A percentile compares a stretch with the other conserved stretches of the same genome.
phyloP scores from a whole-genome alignment of 108 stramenopile species.

The Nitzschia palea region DNA sequence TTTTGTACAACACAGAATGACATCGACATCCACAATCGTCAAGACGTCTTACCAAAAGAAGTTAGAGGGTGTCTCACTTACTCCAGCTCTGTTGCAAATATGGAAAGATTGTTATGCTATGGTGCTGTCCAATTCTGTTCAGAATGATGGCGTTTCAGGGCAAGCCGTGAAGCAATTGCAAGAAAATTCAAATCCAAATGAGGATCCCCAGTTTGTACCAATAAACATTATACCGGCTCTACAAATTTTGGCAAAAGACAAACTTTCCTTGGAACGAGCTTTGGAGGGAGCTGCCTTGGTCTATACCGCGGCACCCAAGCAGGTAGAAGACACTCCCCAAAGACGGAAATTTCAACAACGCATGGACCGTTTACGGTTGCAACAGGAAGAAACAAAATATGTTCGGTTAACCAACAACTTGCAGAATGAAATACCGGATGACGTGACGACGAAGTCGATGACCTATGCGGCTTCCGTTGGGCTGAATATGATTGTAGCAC shows the following conservation, averaged over 20 bases:
- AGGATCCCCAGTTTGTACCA: slow-evolving; percentile 5
- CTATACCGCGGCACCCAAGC: slow-evolving; percentile 29
- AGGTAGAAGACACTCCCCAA: slow-evolving; percentile 13
- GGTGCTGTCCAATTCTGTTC: background rate
- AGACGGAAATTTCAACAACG: slow-evolving; percentile 45
- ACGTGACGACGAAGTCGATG: slow-evolving; percentile 75
- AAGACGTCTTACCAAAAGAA: slow-evolving; percentile 15
- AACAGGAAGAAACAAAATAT: slow-evolving; percentile 69
- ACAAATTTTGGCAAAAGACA: background rate
- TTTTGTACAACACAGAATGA: too few species aligned
- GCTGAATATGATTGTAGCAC: slow-evolving; percentile 87
- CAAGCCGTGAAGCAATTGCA: background rate
- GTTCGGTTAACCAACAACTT: slow-evolving; percentile 56
- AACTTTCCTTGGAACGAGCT: slow-evolving; percentile 16
- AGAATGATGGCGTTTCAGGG: background rate
- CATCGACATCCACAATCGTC: too few species aligned
- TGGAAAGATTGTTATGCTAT: slow-evolving; percentile 10
- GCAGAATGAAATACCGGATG: slow-evolving; percentile 45
- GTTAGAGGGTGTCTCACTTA: slow-evolving; percentile 4
- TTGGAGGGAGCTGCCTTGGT: slow-evolving; percentile 22
- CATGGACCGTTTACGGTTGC: slow-evolving; percentile 53
- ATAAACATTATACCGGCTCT: slow-evolving; percentile 6
- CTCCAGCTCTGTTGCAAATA: background rate
- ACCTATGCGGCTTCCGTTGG: slow-evolving; percentile 83
- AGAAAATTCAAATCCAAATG: background rate